phyloP scores from a whole-genome alignment of 1,139 yeast genomes.

The Lodderomyces theae region DNA sequence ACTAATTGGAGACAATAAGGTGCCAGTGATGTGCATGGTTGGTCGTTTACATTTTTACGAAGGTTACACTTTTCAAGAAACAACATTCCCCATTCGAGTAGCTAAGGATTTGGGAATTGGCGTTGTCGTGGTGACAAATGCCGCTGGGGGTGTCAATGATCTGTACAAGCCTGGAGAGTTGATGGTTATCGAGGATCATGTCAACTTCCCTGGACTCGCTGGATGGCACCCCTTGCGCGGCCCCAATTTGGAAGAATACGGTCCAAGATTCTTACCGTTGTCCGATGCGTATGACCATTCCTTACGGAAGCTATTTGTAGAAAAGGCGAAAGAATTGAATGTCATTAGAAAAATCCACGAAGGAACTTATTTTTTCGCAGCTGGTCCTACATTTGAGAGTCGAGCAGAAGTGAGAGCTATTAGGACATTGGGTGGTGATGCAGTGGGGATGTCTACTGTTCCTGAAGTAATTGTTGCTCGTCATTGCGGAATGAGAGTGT shows the following conservation, averaged over 20 bases:
- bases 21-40: conserved; percentile 89
- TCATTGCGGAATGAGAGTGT: conserved; percentile 75
- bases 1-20: conserved; percentile 59
- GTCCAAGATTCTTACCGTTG: conserved; percentile 84
- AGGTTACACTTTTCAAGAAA: conserved; percentile 76
- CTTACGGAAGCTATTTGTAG: conserved; percentile 57
- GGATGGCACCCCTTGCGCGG: conserved; percentile 90
- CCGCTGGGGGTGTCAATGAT: conserved; percentile 85
- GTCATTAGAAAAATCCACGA: conserved; percentile 69
- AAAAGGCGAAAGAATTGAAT: conserved; percentile 50
- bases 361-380: conserved; percentile 80
- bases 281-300: conserved; percentile 86
- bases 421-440: conserved; percentile 76
- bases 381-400: conserved; percentile 94
- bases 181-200: conserved; percentile 86
- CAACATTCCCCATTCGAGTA: conserved; percentile 83
- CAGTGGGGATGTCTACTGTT: conserved; percentile 97
- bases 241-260: conserved; percentile 73
- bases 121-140: conserved; percentile 78
- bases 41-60: conserved; percentile 92
- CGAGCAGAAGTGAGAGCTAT: conserved; percentile 88
- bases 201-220: conserved; percentile 85
- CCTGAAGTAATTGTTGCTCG: conserved; percentile 94
- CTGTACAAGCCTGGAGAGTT: conserved; percentile 77
- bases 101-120: conserved; percentile 62